phyloP scores from a whole-genome alignment of 2,329 filamentous ascomycete species.

The Aspergillus pseudotamarii region DNA sequence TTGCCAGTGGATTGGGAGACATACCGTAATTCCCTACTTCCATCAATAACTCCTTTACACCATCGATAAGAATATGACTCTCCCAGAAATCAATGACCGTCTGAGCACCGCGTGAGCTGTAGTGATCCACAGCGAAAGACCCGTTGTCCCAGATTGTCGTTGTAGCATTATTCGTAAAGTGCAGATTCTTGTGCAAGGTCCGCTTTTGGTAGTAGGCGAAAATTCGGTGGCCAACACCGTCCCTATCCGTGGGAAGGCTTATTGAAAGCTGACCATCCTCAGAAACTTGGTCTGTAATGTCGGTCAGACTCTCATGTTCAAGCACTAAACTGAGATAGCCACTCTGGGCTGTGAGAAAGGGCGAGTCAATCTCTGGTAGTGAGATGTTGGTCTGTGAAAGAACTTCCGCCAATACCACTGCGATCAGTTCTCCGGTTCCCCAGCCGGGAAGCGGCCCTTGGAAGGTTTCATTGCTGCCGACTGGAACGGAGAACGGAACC shows the following conservation, averaged over 20 bases:
- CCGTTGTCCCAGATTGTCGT: constrained; percentile 38
- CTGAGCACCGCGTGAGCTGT: constrained; percentile 40
- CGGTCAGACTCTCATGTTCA: neutral
- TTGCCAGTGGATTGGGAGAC: neutral
- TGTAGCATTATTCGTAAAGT: constrained; percentile 16
- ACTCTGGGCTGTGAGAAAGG: neutral
- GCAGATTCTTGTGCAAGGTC: constrained; percentile 28
- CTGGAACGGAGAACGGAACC: constrained; percentile 8
- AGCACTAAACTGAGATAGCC: constrained; percentile 9
- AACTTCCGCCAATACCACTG: constrained; percentile 24
- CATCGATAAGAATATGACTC: constrained; percentile 38
- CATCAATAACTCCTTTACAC: constrained; percentile 30
- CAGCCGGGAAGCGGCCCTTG: constrained; percentile 40
- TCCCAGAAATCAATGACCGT: constrained; percentile 43
- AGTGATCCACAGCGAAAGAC: constrained; percentile 45
- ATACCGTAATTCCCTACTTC: constrained; percentile 39
- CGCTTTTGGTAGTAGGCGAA: constrained; percentile 23
- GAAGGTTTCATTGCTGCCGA: constrained; percentile 33
- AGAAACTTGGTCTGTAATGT: neutral
- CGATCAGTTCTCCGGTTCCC: constrained; percentile 37
- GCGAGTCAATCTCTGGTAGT: constrained; percentile 1
- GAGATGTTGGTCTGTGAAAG: constrained; percentile 15
- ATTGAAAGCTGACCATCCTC: neutral
- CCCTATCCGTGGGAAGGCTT: neutral
- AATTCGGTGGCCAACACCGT: constrained; percentile 6